Evolutionary conservation across 306 rosid genomes (phyloP).

Genomic region (Lathyrus aphaca): DNA sequence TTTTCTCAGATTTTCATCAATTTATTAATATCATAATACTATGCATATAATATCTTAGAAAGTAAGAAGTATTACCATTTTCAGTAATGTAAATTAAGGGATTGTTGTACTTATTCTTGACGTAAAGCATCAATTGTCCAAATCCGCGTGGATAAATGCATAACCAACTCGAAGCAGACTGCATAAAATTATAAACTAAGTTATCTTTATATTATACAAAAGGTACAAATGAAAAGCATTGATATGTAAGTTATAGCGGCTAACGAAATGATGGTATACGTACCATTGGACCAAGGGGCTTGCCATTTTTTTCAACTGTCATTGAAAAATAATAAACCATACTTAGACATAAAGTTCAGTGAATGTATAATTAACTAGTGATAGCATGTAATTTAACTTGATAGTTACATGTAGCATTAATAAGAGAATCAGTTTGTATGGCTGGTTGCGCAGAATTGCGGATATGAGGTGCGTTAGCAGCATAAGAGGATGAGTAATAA

Average conservation of each 20-base stretch:
- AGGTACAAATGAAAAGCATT: conserved; percentile 4
- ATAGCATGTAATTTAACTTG: conserved; percentile 17
- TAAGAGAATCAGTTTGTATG: conserved; percentile 45
- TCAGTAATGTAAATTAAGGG: conserved; percentile 50
- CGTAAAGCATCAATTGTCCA: conserved; percentile 35
- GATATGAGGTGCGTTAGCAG: conserved; percentile 39
- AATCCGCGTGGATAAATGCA: conserved; percentile 51
- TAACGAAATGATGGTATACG: conserved; percentile 26
- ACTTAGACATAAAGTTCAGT: neutral
- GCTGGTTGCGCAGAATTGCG: conserved; percentile 31
- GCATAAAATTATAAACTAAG: neutral
- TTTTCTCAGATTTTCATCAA: conserved; percentile 7
- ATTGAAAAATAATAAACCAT: neutral
- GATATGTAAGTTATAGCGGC: conserved; percentile 3
- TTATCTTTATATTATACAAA: neutral
- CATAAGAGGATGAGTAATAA: conserved; percentile 49
- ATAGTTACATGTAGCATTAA: conserved; percentile 45
- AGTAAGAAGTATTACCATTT: conserved; percentile 41
- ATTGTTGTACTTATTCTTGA: conserved; percentile 42
- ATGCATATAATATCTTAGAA: neutral
- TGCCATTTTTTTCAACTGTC: conserved; percentile 42
- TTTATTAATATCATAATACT: neutral
- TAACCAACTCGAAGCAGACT: conserved; percentile 45
- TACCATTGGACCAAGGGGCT: conserved; percentile 42
- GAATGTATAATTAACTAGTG: conserved; percentile 1